These are phyloP conservation scores for Cladobotryum mycophilum DNA, from an alignment of 2,329 filamentous ascomycete genomes.

Conservation along the genomic window DNA sequence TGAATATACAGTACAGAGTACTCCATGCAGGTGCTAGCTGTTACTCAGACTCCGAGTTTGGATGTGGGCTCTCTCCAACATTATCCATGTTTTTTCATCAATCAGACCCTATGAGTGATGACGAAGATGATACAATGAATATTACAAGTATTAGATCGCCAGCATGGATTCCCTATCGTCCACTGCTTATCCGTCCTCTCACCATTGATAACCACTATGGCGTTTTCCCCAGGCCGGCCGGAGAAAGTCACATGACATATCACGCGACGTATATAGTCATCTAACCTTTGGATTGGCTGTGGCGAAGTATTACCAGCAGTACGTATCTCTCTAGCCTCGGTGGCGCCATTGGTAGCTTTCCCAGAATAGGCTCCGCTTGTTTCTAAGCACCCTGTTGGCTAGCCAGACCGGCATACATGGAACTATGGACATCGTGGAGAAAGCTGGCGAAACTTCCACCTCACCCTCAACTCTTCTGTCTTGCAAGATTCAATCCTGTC, in stretches of 20 bases:
- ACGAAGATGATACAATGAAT: no score
- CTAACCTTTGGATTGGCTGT: constrained; percentile 6
- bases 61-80: no score
- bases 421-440: constrained; percentile 22
- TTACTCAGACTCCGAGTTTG: no score
- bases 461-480: constrained; percentile 29
- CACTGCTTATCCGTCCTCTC: no score
- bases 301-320: not conserved
- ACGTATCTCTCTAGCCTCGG: constrained; percentile 1
- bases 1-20: no score
- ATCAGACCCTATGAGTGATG: no score
- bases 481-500: constrained; percentile 18
- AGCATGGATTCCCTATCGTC: no score
- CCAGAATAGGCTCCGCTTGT: constrained; percentile 6
- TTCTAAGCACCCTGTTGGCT: constrained; percentile 4
- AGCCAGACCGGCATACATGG: constrained; percentile 4
- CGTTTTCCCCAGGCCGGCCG: no score
- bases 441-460: constrained; percentile 36
- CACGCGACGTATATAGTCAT: constrained; percentile 20
- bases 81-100: no score
- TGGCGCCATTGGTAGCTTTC: constrained; percentile 9
- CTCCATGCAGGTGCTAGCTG: no score
- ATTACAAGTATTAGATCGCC: no score
- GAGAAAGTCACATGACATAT: constrained; percentile 15
- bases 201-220: no score